Evolutionary conservation across 805 yeast species (phyloP).

Genomic region (Lachancea sp.): DNA sequence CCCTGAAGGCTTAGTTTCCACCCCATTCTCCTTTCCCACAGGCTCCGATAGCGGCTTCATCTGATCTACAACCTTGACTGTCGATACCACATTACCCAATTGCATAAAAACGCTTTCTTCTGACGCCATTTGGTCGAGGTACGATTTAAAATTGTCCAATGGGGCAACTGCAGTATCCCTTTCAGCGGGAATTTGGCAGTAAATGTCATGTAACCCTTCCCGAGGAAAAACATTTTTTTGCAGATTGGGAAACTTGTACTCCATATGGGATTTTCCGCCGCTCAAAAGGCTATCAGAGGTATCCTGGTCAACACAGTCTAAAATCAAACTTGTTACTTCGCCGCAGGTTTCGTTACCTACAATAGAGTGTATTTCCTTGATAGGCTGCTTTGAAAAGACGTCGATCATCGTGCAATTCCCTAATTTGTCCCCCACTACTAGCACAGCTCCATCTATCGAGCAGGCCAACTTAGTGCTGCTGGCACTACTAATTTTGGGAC

Average conservation of each 20-base stretch:
- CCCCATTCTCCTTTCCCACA: neutral
- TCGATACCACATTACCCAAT: slow-evolving; percentile 37
- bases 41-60: slow-evolving; percentile 7
- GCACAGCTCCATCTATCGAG: slow-evolving; percentile 66
- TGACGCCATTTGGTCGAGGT: slow-evolving; percentile 42
- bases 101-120: slow-evolving; percentile 51
- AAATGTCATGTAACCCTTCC: slow-evolving; percentile 40
- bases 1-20: slow-evolving; percentile 4
- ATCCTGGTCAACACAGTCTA: slow-evolving; percentile 11
- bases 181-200: slow-evolving; percentile 29
- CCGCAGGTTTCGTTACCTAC: slow-evolving; percentile 23
- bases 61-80: slow-evolving; percentile 27
- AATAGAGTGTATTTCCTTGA: slow-evolving; percentile 42
- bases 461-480: slow-evolving; percentile 49
- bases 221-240: slow-evolving; percentile 51
- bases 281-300: slow-evolving; percentile 7
- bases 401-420: slow-evolving; percentile 70
- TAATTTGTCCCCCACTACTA: slow-evolving; percentile 66
- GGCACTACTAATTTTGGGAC: slow-evolving; percentile 23
- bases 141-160: slow-evolving; percentile 38
- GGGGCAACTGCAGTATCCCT: slow-evolving; percentile 18
- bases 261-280: slow-evolving; percentile 12
- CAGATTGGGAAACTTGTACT: slow-evolving; percentile 49
- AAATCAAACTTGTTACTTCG: slow-evolving; percentile 22
- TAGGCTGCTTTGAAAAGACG: slow-evolving; percentile 59